These are phyloP conservation scores for Epichloe brachyelytri DNA, from an alignment of 2,329 filamentous ascomycete genomes.

Conservation along the genomic window DNA sequence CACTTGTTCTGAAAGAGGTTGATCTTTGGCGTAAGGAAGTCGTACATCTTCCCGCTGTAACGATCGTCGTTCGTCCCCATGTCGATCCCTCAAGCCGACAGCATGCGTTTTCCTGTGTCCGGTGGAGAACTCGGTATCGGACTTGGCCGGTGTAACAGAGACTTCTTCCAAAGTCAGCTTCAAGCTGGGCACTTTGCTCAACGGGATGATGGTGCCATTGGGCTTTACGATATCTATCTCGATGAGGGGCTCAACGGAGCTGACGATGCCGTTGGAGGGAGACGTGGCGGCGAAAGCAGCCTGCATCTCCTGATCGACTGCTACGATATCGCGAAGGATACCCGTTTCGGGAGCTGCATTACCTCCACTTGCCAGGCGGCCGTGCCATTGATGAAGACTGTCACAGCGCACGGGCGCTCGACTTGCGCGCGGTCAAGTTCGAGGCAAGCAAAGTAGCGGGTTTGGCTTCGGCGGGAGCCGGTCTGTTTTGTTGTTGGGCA, in stretches of 20 bases:
- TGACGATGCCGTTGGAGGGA: not conserved
- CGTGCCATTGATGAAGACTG: conserved; percentile 20
- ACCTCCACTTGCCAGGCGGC: conserved; percentile 22
- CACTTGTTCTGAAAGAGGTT: no score
- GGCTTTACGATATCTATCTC: conserved; percentile 11
- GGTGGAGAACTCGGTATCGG: conserved; percentile 16
- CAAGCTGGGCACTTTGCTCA: conserved; percentile 21
- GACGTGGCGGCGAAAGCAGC: not conserved
- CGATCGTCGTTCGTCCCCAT: no score
- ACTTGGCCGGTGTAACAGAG: conserved; percentile 14
- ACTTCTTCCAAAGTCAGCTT: conserved; percentile 23
- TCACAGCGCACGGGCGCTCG: conserved; percentile 22
- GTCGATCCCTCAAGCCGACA: not conserved
- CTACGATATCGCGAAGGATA: conserved; percentile 20
- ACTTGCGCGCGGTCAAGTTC: conserved; percentile 22
- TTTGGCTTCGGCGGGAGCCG: conserved; percentile 5
- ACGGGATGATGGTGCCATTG: conserved; percentile 18
- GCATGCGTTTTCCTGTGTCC: conserved; percentile 5
- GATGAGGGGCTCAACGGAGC: conserved; percentile 1
- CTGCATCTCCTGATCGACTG: conserved; percentile 30
- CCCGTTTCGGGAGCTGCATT: conserved; percentile 21
- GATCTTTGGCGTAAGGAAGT: no score
- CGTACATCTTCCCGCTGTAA: no score
- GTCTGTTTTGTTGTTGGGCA: not conserved
- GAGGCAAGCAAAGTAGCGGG: conserved; percentile 23